Percentiles rank a stretch among this genome's conserved stretches.
Evolutionary conservation across 352 stramenopile species (phyloP).

Genomic region (Phytophthora niederhauseri): DNA sequence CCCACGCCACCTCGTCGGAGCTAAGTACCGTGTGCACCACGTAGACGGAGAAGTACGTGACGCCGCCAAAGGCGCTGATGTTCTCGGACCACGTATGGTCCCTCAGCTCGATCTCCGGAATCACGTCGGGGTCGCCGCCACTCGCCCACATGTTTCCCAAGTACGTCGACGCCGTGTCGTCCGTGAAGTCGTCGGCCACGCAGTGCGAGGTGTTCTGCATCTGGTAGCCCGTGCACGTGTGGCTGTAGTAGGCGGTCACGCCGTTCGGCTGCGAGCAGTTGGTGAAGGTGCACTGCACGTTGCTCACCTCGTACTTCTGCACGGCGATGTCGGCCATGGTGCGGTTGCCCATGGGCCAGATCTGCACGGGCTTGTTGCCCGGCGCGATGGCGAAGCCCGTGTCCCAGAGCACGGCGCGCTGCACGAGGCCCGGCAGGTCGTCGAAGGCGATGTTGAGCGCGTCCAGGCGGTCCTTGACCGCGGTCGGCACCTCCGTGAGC

Average conservation of each 20-base stretch:
- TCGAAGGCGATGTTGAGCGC: slow-evolving; percentile 23
- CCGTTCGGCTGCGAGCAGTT: slow-evolving; percentile 35
- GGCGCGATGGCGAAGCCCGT: slow-evolving; percentile 31
- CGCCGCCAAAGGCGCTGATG: not conserved
- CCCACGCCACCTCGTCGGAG: slow-evolving; percentile 14
- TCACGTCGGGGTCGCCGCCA: slow-evolving; percentile 27
- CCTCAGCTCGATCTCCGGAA: slow-evolving; percentile 19
- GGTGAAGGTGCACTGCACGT: slow-evolving; percentile 20
- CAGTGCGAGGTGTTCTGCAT: slow-evolving; percentile 42
- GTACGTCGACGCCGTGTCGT: not conserved
- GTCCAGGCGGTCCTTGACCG: slow-evolving; percentile 21
- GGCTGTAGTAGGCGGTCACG: slow-evolving; percentile 14
- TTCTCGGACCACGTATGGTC: slow-evolving; percentile 30
- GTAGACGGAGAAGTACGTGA: slow-evolving; percentile 26
- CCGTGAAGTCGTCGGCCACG: slow-evolving; percentile 28
- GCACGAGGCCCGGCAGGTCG: slow-evolving; percentile 29
- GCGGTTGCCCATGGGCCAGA: slow-evolving; percentile 21
- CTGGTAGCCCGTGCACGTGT: slow-evolving; percentile 36
- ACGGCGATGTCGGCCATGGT: slow-evolving; percentile 36
- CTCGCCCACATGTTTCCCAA: slow-evolving; percentile 38
- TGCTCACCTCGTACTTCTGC: slow-evolving; percentile 14
- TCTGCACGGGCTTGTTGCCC: slow-evolving; percentile 13
- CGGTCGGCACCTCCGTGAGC: slow-evolving; percentile 18
- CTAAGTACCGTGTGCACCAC: slow-evolving; percentile 27
- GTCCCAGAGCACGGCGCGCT: slow-evolving; percentile 46